Base-by-base conservation (phyloP, 2,329 filamentous ascomycete species). In the Xylariales sp. region DNA sequence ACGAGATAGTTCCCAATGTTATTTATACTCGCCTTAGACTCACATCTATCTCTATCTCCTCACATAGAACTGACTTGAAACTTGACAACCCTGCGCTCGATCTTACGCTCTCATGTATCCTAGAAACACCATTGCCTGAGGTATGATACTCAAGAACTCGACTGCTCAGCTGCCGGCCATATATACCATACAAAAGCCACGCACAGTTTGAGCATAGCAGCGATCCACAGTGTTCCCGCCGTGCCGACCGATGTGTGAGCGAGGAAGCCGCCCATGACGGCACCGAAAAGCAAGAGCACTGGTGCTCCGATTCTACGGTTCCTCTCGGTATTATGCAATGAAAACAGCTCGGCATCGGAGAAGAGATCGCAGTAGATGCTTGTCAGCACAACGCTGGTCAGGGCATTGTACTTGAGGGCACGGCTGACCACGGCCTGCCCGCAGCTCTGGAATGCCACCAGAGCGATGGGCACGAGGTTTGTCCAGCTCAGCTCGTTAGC, bases 331-430 rank as follows among this genome's bases (percentile, higher is more conserved):
- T 77, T 77, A 28, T 55, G 44, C 7, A 53, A 33, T 1, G 58
- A 56, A 24, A 77, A 70, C 4, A 78, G 50, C 17, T 69, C 58
- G 21, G 64, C 61, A 40, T 88, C 84, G 2, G 81, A 84, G 49
- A 88, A 88, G 15, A 91, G 54, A 56, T 91, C 87, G 54, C 85
- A 89, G 64, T 90, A 91, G 44, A 87, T 81, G 55, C 83, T 88
- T 1, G 87, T 91, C 42, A 93, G 61, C 4, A 90, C 87, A 13
- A 89, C 85, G 44, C 83, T 88, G 0, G 85, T 89, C 15, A 91
- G 63, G 3, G 81, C 78, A 41, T 79, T 81, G 54, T 81, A 83
- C 50, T 80, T 74, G 42, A 91, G 60, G 0, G 83, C 79, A 4
- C 85, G 66, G 50, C 82, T 87, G 0, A 78, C 77, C n/a, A 89